Evolutionary conservation across 176 grass and related monocot genomes (phyloP), one percentile per base, ranked within the genome.

Genomic region (Dactylis glomerata): DNA sequence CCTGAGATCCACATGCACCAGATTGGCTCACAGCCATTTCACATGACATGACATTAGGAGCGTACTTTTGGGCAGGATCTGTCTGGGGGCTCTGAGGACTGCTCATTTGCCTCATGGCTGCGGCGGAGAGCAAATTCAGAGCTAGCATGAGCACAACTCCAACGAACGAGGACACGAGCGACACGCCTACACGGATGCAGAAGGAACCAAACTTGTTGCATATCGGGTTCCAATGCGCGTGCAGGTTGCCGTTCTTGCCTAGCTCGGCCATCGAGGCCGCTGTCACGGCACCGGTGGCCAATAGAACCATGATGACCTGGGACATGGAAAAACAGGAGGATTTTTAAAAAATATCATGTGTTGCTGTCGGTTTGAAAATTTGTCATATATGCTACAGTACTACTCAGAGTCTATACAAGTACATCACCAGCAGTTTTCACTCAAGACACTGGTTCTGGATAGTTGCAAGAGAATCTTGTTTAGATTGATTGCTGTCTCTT

Each of bases 221-320:
- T 34, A 94, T 82, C 3, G 91, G 93, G 72, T 94, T 96, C 96
- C 96, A 99, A 49, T 84, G 92, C 46, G 93, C 75, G 71, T 99
- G 89, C 68, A 86, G 67, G 84, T 99, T 99, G 17, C 93, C 93
- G 5, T 96, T 83, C 83, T 91, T 99, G 5, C 93, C 93, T 38
- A 99, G 54, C 81, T 92, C 86, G 0, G 96, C 91, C 81, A 96
- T 90, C 0, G 96, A 87, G 0, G 84, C 85, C 3, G 91, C 91
- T 11, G 93, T 70, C 11, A 91, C 80, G 1, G 86, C 88, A 66
- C 89, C 83, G 0, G 89, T 96, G 34, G 86, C 91, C 88, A 94
- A 77, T 45, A 99, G 50, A 68, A 65, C 44, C 90, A 88, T 67
- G 17, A 92, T 88, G 62, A 91, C 85, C 96, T 96, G 87, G 47